Conservation (phyloP, 306 rosid genomes). For the Quercus bicolor region DNA sequence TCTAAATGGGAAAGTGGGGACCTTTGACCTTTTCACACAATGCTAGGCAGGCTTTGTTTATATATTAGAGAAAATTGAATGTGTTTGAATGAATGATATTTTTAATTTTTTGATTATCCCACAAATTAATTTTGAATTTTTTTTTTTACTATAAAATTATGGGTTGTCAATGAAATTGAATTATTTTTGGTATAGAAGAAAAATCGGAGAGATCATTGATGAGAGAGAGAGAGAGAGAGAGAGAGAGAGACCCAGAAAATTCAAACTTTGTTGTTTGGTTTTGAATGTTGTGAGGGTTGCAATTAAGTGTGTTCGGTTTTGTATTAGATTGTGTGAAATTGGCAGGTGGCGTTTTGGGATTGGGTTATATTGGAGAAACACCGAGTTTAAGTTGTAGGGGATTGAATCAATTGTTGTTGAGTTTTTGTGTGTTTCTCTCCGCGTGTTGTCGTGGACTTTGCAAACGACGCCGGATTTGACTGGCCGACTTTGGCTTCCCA, state of each 20-base stretch:
- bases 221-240: too few relatives aligned
- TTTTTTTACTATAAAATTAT: not conserved
- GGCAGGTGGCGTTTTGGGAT: not conserved
- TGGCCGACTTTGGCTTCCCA: not conserved
- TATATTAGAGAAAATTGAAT: not conserved
- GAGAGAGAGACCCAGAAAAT: conserved; percentile 3
- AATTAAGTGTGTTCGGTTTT: not conserved
- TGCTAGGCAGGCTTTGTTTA: not conserved
- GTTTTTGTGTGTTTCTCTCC: not conserved
- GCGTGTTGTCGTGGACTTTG: conserved; percentile 1
- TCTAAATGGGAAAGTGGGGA: not conserved
- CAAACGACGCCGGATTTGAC: conserved; percentile 13
- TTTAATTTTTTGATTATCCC: too few relatives aligned
- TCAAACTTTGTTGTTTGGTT: not conserved
- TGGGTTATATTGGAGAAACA: too few relatives aligned
- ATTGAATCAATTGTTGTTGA: not conserved
- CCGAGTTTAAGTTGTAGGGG: not conserved
- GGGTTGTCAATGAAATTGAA: not conserved
- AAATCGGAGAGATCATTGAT: not conserved
- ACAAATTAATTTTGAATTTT: too few relatives aligned
- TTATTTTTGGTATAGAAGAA: not conserved
- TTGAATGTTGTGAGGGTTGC: too few relatives aligned
- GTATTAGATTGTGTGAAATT: not conserved
- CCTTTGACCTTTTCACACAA: not conserved
- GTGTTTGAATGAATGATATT: too few relatives aligned